Percentiles rank a stretch among this genome's conserved stretches.
Evolutionary conservation across 441 rosid species (phyloP).

Genomic region (Croton setiger): DNA sequence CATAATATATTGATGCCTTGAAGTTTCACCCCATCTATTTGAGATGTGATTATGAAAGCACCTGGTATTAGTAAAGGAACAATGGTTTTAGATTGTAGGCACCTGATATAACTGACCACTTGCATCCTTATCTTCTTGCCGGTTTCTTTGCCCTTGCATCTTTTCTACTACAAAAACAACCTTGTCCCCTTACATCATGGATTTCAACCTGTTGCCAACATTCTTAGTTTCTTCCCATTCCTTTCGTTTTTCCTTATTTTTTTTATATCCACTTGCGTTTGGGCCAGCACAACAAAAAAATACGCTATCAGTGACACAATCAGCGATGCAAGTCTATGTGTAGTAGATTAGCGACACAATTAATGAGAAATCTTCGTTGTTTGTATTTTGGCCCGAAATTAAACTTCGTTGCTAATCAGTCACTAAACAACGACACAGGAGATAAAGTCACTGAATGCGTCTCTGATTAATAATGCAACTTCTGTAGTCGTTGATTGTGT

Average conservation of each 20-base stretch:
- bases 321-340: too few species aligned
- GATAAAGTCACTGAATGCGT: too few species aligned
- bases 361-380: too few species aligned
- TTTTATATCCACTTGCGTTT: neutral
- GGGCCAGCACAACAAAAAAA: too few species aligned
- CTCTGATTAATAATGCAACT: too few species aligned
- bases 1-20: neutral
- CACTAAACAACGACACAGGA: too few species aligned
- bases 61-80: neutral
- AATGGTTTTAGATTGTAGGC: neutral
- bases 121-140: neutral
- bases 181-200: neutral
- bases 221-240: neutral
- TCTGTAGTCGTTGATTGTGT: too few species aligned
- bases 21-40: neutral
- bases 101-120: neutral
- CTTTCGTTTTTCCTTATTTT: neutral
- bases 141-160: neutral
- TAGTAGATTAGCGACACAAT: too few species aligned
- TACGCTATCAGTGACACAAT: too few species aligned
- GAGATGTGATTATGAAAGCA: neutral
- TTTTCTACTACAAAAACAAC: neutral
- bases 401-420: too few species aligned
- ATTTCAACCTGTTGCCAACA: neutral
- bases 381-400: too few species aligned